phyloP scores from a whole-genome alignment of 768 basidiomycete genomes.

The Amanita rimosa region DNA sequence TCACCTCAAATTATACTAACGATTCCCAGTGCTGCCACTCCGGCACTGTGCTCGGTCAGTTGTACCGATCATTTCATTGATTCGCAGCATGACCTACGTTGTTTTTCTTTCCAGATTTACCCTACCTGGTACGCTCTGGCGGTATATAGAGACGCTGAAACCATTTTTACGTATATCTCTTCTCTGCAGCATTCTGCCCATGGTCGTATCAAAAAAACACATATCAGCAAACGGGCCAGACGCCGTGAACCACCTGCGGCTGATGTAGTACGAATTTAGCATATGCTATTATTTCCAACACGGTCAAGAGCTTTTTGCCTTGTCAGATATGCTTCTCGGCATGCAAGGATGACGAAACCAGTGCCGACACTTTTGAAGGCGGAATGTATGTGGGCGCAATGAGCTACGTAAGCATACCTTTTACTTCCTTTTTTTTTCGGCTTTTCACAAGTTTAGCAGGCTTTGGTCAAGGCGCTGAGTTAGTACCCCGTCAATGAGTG shows the following conservation, averaged over 20 bases:
- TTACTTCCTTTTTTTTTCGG: not conserved
- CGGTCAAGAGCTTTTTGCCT: not conserved
- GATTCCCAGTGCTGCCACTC: slow-evolving; percentile 38
- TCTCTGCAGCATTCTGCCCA: slow-evolving; percentile 43
- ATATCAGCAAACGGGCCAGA: slow-evolving; percentile 21
- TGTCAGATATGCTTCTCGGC: slow-evolving; percentile 60
- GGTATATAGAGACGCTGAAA: not conserved
- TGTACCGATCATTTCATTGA: slow-evolving; percentile 6
- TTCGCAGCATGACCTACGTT: not conserved
- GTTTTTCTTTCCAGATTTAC: slow-evolving; percentile 26
- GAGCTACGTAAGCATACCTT: slow-evolving; percentile 49
- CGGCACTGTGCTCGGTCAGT: slow-evolving; percentile 36
- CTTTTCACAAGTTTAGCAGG: slow-evolving; percentile 25
- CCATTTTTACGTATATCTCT: not conserved
- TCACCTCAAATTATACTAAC: not conserved
- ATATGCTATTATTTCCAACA: not conserved
- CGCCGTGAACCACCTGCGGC: slow-evolving; percentile 46
- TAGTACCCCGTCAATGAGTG: slow-evolving; percentile 8
- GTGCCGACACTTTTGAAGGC: slow-evolving; percentile 55
- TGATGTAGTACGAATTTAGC: slow-evolving; percentile 43
- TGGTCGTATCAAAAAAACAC: slow-evolving; percentile 37
- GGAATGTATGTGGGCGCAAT: slow-evolving; percentile 69
- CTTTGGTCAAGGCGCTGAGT: slow-evolving; percentile 46
- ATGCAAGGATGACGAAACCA: slow-evolving; percentile 62
- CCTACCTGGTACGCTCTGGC: slow-evolving; percentile 30